Conservation (phyloP, 2,329 filamentous ascomycete genomes). For the Aspergillaceae sp. region DNA sequence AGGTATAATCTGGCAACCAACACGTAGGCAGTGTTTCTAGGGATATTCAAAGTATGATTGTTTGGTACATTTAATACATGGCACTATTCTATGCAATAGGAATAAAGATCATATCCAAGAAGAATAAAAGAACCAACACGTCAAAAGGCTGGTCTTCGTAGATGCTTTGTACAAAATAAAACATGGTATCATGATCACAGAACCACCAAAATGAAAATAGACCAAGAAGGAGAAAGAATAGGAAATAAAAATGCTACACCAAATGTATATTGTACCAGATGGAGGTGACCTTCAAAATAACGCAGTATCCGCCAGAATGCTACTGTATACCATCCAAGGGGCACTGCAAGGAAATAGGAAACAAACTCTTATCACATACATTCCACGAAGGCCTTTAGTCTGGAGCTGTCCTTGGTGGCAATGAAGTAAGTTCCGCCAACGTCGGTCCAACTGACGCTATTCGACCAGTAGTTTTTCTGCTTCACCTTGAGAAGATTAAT, state of each 20-base stretch:
- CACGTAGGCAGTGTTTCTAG: too few species aligned
- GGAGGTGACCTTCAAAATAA: too few species aligned
- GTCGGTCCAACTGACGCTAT: constrained; percentile 82
- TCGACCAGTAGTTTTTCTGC: constrained; percentile 59
- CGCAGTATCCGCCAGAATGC: not conserved
- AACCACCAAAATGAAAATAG: not conserved
- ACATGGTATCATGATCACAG: constrained; percentile 10
- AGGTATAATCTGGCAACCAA: too few species aligned
- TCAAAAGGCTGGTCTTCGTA: not conserved
- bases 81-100: too few species aligned
- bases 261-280: not conserved
- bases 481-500: constrained; percentile 73
- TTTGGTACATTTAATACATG: too few species aligned
- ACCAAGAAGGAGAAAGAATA: constrained; percentile 3
- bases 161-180: constrained; percentile 6
- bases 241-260: not conserved
- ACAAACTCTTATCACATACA: constrained; percentile 19
- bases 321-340: not conserved
- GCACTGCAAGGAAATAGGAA: constrained; percentile 2
- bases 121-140: not conserved
- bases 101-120: not conserved
- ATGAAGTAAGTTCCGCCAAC: constrained; percentile 80
- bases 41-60: too few species aligned
- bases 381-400: constrained; percentile 42
- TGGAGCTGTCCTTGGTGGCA: constrained; percentile 63